These are phyloP conservation scores for Cystobasidium onofrii DNA, from an alignment of 768 basidiomycete species.

Conservation along the genomic window DNA sequence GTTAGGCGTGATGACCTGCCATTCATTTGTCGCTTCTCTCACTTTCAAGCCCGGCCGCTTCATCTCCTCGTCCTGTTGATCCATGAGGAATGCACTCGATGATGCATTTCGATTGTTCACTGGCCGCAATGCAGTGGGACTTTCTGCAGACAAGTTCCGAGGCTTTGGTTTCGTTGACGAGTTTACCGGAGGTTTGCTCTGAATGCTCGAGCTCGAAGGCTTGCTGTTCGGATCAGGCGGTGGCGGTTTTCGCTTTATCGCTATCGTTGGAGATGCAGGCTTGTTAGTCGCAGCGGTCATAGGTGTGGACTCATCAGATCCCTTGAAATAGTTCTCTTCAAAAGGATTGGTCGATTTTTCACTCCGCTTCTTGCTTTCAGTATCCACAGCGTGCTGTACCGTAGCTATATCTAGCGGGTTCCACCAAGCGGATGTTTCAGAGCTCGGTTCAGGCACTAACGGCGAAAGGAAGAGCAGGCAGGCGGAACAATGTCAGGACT, in stretches of 20 bases:
- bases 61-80: slow-evolving; percentile 4
- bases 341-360: background rate
- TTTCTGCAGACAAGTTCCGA: background rate
- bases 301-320: background rate
- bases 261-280: background rate
- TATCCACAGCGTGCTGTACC: background rate
- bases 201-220: background rate
- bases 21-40: slow-evolving; percentile 27
- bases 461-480: too few species aligned
- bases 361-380: background rate
- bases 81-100: slow-evolving; percentile 1
- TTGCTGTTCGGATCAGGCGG: slow-evolving; percentile 20
- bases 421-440: slow-evolving; percentile 18
- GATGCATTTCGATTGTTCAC: background rate
- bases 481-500: too few species aligned
- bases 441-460: slow-evolving; percentile 23
- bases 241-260: slow-evolving; percentile 21
- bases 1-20: slow-evolving; percentile 20
- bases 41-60: background rate
- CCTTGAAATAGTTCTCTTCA: background rate
- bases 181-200: background rate
- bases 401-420: background rate
- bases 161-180: background rate
- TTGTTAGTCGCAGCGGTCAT: background rate
- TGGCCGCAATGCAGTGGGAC: background rate